These are phyloP conservation scores for Aplosporella prunicola DNA, from an alignment of 2,329 filamentous ascomycete genomes.

Conservation along the genomic window DNA sequence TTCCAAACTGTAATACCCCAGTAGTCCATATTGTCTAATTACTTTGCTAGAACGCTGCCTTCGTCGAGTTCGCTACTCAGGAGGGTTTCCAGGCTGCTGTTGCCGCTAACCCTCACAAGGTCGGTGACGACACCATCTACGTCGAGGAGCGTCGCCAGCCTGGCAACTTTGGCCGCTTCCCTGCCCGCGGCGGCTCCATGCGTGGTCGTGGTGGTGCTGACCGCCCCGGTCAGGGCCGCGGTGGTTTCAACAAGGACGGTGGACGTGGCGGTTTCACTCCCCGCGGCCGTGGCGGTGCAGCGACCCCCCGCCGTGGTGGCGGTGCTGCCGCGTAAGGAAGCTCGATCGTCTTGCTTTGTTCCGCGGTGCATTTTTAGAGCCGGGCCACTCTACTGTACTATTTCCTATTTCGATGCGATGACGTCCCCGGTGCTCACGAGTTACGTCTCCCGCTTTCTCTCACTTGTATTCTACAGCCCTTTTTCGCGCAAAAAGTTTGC, in stretches of 20 bases:
- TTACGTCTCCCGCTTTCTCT: conserved; percentile 12
- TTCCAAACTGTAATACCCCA: not conserved
- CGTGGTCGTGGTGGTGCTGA: conserved; percentile 59
- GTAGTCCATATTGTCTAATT: not conserved
- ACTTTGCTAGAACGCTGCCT: conserved; percentile 81
- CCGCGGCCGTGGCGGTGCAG: conserved; percentile 20
- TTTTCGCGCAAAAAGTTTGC: conserved; percentile 11
- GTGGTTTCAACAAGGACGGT: conserved; percentile 60
- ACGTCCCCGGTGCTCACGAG: conserved; percentile 9
- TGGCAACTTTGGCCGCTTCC: conserved; percentile 26
- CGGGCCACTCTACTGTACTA: conserved; percentile 5
- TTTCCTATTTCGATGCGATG: conserved; percentile 5
- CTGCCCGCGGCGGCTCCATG: conserved; percentile 29
- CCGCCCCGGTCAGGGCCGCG: conserved; percentile 52
- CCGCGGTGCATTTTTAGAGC: not conserved
- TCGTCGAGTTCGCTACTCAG: conserved; percentile 79
- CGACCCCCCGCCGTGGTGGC: conserved; percentile 46
- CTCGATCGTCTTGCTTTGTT: conserved; percentile 8
- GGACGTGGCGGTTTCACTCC: conserved; percentile 58
- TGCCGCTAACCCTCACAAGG: conserved; percentile 72
- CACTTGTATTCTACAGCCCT: conserved; percentile 11
- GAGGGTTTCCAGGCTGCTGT: conserved; percentile 78
- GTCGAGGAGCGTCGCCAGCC: conserved; percentile 78
- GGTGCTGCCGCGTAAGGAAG: conserved; percentile 23
- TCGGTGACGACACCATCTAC: conserved; percentile 72